Base-by-base conservation (phyloP, 208 protist genomes). In the Phytomonas francai region DNA sequence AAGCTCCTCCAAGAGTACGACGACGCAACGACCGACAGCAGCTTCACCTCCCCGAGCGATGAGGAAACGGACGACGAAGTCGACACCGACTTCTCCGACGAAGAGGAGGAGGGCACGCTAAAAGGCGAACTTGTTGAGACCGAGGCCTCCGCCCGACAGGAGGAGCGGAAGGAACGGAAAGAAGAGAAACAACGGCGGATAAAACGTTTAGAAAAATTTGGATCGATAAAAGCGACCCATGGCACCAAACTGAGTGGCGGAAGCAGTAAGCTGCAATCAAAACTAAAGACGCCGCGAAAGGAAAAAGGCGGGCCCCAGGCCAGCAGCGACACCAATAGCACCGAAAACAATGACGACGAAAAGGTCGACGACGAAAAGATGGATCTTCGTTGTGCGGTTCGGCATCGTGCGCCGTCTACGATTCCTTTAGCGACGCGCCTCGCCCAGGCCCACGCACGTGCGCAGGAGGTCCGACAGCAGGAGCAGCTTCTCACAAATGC, bases 71-170 rank as follows among this genome's bases (percentile, higher is more conserved):
- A 80, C 19, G 87, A 92, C 60, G 75, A 82, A 31, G 63, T 92
- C 29, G 87, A 92, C 36, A 89, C 81, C 64, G 84, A 92, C 76
- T 92, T 92, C 72, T 84, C 80, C 62, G 87, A 83, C 16, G 81
- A 89, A 62, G 83, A 92, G 30, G 74, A 68, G 67, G 70, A 68
- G 62, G 51, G 75, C 70, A 22, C 71, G 68, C n/a, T 74, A 70
- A 68, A 66, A 74, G 27, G 70, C 68, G 29, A 79, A 68, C 59
- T 54, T 59, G 60, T 70, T 59, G 81, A 86, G 39, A 89, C 87
- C 34, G 83, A 92, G 30, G 83, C 75, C 29, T 71, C 67, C 32
- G 66, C 85, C 31, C 77, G 73, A 34, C 83, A 74, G 8, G 81
- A 78, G 12, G 81, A 89, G 70, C 81, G 86, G 32, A 60, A 77